Base-by-base conservation (phyloP, 1,139 yeast species). In the Groenewaldozyma sp. region DNA sequence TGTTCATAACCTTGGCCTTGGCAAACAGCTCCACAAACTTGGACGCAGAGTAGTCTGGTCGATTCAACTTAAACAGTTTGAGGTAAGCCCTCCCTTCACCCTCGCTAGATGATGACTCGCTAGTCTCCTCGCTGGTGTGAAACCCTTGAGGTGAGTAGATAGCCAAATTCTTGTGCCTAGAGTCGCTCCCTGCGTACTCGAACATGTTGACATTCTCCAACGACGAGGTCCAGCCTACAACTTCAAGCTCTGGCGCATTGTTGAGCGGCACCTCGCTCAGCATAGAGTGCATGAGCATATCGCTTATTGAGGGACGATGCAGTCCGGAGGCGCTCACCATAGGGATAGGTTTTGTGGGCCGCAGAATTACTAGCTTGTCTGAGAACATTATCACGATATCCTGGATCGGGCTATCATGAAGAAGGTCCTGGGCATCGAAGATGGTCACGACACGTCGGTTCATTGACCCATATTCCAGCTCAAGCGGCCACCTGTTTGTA, bases 381-480 rank as follows among this genome's bases (percentile, higher is more conserved):
- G 91, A 83, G 60, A 88, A 88, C 3, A 84, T 63, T 19, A 88
- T 76, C 34, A 88, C 68, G 5, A 84, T 69, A 34, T 80, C 78
- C 31, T 66, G 56, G 11, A 45, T 29, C 26, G 45, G 50, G 11
- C 44, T 45, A 5, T 45, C 38, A 4, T 37, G 59, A 3, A 61
- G 56, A 2, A 71, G 73, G 20, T 37, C 34, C 13, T 6, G 24
- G 9, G 39, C 42, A 48, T 78, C 95, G 58, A 76, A 81, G 1
- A 87, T 79, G 0, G 93, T 82, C 16, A 88, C 87, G 3, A 88
- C 91, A 46, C 93, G 73, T 43, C 97, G 70, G 24, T 80, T 71
- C 19, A 86, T 59, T 96, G 96, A 87, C 20, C 94, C 95, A 53
- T 79, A 80, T 50, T 84, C 94, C 21, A 88, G 67, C 51, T 82